Base-by-base conservation (phyloP, 2,329 filamentous ascomycete species). In the Aciculosporium take region DNA sequence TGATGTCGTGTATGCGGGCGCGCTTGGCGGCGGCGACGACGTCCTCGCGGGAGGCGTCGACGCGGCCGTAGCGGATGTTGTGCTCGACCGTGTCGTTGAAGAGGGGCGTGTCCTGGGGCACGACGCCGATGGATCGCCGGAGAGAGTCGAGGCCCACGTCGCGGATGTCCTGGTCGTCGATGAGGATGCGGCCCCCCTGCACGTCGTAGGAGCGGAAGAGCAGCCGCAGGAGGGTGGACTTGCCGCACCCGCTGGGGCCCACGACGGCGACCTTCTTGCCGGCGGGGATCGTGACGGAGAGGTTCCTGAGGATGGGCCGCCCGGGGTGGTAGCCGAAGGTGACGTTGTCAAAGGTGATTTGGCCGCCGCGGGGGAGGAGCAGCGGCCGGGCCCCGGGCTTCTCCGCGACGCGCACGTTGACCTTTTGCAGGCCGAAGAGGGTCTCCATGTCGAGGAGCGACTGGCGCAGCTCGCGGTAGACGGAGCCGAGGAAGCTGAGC, bases 371-470 rank as follows among this genome's bases (percentile, higher is more conserved):
- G 33, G 71, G 70, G 12, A 98, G 70, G 7, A 72, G 63, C 1
- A 98, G 70, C 0, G 82, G 71, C 54, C 80, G 78, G 0, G 89
- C 86, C 52, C 83, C 67, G 2, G 81, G 74, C 41, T 74, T 71
- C 52, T 98, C 88, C 52, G 76, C 79, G 56, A 98, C 83, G 29
- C 74, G 77, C 10, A 95, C 80, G 51, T 96, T 94, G 56, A 96
- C 89, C 59, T 94, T 96, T 61, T 98, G 91, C 25, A 98, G 71
- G 59, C 85, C 94, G 69, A 98, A 98, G 5, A 98, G 72, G 0
- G 91, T 96, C 63, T 96, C 91, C 91, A 98, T 98, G 58, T 98
- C 93, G 27, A 98, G 70, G 34, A 98, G 70, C 18, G 86, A 94
- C 64, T 98, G 91, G 42, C 91, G 76, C 41, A 98, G 72, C 64